These are phyloP conservation scores for Lachnellula cervina DNA, from an alignment of 2,329 filamentous ascomycete species.

Conservation along the genomic window DNA sequence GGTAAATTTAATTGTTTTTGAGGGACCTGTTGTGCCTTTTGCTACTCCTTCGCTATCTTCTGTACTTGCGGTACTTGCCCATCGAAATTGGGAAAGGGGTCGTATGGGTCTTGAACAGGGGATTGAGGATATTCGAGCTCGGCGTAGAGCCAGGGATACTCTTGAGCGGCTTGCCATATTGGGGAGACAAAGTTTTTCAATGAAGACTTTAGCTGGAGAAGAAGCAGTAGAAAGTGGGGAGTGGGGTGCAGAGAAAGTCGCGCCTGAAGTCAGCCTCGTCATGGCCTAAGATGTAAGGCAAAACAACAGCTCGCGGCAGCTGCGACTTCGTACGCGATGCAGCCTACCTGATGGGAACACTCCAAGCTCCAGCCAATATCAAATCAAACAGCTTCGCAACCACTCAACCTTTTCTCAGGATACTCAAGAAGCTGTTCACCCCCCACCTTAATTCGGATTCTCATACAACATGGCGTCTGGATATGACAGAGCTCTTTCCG, in stretches of 20 bases:
- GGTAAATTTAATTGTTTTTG: conserved; percentile 65
- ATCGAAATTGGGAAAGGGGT: conserved; percentile 23
- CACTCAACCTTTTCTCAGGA: conserved; percentile 5
- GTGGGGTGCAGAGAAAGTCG: background rate
- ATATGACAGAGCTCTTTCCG: conserved; percentile 98
- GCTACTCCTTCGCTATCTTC: conserved; percentile 25
- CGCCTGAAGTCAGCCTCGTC: conserved; percentile 10
- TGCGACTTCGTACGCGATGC: conserved; percentile 27
- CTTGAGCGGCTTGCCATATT: conserved; percentile 28
- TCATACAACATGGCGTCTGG: conserved; percentile 72
- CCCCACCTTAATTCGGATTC: conserved; percentile 1
- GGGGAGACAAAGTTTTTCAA: background rate
- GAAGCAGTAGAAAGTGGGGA: background rate
- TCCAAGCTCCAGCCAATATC: conserved; percentile 14
- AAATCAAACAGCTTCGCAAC: conserved; percentile 13
- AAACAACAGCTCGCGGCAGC: conserved; percentile 1
- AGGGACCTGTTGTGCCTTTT: conserved; percentile 25
- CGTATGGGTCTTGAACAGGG: conserved; percentile 16
- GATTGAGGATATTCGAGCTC: conserved; percentile 19
- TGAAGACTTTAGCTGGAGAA: background rate
- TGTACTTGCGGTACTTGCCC: conserved; percentile 28
- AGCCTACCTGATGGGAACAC: conserved; percentile 21
- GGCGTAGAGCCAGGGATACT: conserved; percentile 23
- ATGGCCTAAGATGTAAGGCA: conserved; percentile 1
- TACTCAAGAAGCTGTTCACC: conserved; percentile 11